These are phyloP conservation scores for Lunasporangiospora selenospora DNA, from an alignment of 192 early-diverging fungal genomes.

Conservation along the genomic window DNA sequence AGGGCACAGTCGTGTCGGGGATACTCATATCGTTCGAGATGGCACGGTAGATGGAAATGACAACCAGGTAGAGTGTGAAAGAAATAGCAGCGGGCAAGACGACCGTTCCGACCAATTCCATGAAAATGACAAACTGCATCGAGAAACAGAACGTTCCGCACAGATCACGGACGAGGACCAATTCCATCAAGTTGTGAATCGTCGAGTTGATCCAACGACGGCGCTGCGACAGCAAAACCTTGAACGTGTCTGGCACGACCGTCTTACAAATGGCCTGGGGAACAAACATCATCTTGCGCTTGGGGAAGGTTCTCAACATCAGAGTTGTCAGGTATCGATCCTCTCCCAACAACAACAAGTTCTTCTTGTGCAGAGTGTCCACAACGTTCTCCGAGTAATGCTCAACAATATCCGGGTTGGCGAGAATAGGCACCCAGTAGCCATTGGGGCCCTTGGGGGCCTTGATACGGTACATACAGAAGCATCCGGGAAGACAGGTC, in stretches of 20 bases:
- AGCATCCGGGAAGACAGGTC: slow-evolving; percentile 85
- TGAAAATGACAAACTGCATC: slow-evolving; percentile 96
- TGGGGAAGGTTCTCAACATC: slow-evolving; percentile 92
- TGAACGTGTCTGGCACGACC: slow-evolving; percentile 87
- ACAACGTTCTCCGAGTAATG: slow-evolving; percentile 87
- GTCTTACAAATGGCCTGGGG: slow-evolving; percentile 93
- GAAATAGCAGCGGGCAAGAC: slow-evolving; percentile 90
- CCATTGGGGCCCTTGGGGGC: slow-evolving; percentile 79
- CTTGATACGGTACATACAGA: slow-evolving; percentile 89
- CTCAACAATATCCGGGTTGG: slow-evolving; percentile 86
- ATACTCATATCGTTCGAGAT: slow-evolving; percentile 17
- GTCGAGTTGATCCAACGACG: slow-evolving; percentile 97
- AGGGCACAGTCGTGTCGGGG: slow-evolving; percentile 57
- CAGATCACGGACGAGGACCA: slow-evolving; percentile 80
- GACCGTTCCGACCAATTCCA: slow-evolving; percentile 93
- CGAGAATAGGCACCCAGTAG: slow-evolving; percentile 86
- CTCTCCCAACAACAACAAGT: slow-evolving; percentile 91
- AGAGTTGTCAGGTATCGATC: slow-evolving; percentile 96
- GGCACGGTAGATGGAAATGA: slow-evolving; percentile 32
- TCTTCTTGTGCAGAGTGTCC: slow-evolving; percentile 92
- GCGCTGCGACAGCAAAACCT: slow-evolving; percentile 80
- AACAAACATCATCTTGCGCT: slow-evolving; percentile 94
- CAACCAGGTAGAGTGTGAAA: slow-evolving; percentile 84
- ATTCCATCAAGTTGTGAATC: slow-evolving; percentile 85
- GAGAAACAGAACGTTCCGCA: slow-evolving; percentile 91